These are phyloP conservation scores for Primulina eburnea DNA, from an alignment of 257 asterid genomes.

Conservation along the genomic window DNA sequence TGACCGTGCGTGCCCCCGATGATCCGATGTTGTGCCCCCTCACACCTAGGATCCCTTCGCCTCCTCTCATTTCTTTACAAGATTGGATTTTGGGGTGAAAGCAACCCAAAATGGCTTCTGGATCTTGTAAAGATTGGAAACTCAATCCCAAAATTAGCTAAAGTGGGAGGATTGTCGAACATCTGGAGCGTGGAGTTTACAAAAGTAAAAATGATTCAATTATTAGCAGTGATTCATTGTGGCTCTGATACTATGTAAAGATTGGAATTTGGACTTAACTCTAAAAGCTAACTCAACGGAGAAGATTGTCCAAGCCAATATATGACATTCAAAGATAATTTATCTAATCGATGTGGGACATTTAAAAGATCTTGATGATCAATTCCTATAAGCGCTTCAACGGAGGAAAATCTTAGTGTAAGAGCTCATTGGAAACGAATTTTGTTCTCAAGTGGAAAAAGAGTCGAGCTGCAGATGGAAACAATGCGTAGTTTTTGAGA, in stretches of 20 bases:
- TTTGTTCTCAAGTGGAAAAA: neutral
- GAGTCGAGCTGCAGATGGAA: neutral
- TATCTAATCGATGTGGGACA: no score
- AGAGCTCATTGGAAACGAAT: neutral
- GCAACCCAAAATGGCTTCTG: conserved; percentile 22
- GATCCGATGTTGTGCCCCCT: conserved; percentile 31
- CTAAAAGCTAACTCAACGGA: no score
- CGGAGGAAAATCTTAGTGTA: conserved; percentile 12
- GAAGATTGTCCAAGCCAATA: no score
- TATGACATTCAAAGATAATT: no score
- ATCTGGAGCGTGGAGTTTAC: no score
- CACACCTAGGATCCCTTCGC: conserved; percentile 62
- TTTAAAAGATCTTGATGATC: conserved; percentile 29
- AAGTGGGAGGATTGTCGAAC: no score
- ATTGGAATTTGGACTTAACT: no score
- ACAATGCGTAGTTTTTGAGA: neutral
- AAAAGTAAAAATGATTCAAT: no score
- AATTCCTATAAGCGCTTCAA: neutral
- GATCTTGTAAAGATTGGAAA: no score
- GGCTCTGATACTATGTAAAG: no score
- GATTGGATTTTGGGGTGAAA: conserved; percentile 24
- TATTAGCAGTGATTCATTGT: no score
- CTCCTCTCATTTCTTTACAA: conserved; percentile 43
- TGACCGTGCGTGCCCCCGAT: conserved; percentile 33
- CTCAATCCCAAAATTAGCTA: no score